These are phyloP conservation scores for Brassica nigra DNA, from an alignment of 345 rosid genomes.

Conservation along the genomic window DNA sequence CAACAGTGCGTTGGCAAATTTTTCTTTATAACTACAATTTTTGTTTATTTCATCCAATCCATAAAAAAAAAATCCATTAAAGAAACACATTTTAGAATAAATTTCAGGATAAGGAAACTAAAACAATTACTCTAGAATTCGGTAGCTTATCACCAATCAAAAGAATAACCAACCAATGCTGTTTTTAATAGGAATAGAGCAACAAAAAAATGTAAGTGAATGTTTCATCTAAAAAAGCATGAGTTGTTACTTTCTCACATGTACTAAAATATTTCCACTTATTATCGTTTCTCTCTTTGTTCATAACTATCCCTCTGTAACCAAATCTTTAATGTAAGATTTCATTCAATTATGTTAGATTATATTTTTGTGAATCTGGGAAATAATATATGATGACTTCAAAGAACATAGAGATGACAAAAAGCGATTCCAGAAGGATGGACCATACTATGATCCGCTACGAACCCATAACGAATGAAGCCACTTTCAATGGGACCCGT, in stretches of 20 bases:
- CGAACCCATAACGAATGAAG: conserved; percentile 12
- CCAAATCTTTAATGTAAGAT: conserved; percentile 8
- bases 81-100: neutral
- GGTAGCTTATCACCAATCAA: neutral
- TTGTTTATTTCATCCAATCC: neutral
- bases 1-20: neutral
- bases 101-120: neutral
- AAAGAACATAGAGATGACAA: conserved; percentile 38
- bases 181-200: neutral
- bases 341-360: neutral
- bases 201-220: neutral
- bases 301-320: neutral
- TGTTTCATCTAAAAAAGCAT: neutral
- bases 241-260: neutral
- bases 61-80: neutral
- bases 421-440: conserved; percentile 21
- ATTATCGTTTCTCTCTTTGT: neutral
- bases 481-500: neutral
- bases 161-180: neutral
- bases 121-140: neutral
- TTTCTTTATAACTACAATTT: too few species aligned
- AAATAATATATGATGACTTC: neutral
- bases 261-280: neutral
- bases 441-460: conserved; percentile 22
- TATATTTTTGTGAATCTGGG: conserved; percentile 15